These are phyloP conservation scores for Aspergillus sp. DNA, from an alignment of 2,329 filamentous ascomycete genomes.

Conservation along the genomic window DNA sequence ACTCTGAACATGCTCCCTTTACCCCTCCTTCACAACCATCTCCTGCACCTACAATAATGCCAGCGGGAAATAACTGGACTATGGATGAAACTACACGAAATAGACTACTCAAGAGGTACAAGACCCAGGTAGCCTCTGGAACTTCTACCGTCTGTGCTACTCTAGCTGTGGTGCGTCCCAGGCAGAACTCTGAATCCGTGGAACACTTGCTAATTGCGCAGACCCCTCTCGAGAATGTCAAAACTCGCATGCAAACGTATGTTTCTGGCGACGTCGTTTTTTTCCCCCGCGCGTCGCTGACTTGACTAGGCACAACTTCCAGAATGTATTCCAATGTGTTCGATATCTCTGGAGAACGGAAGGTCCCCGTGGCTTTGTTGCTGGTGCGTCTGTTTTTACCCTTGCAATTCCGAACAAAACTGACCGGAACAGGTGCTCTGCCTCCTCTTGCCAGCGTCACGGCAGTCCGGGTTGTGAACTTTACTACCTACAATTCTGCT, in stretches of 20 bases:
- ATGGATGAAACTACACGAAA: constrained; percentile 44
- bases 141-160: constrained; percentile 47
- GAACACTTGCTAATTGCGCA: constrained; percentile 18
- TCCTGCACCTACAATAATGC: constrained; percentile 33
- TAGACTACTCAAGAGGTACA: constrained; percentile 46
- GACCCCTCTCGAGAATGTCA: constrained; percentile 50
- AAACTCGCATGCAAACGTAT: constrained; percentile 52
- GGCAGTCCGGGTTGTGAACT: constrained; percentile 46
- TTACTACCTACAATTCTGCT: constrained; percentile 46
- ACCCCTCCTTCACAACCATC: constrained; percentile 34
- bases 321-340: constrained; percentile 42
- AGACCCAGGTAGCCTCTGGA: constrained; percentile 48
- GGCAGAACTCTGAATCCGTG: background rate
- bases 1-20: constrained; percentile 42
- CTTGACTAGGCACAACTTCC: constrained; percentile 43
- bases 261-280: constrained; percentile 15
- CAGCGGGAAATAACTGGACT: constrained; percentile 32
- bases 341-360: constrained; percentile 49
- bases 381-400: constrained; percentile 33
- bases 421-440: constrained; percentile 36
- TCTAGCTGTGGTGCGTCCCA: constrained; percentile 43
- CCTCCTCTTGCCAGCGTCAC: constrained; percentile 48
- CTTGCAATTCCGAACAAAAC: background rate
- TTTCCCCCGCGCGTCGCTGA: constrained; percentile 7
- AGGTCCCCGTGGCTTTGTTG: constrained; percentile 48